Conservation (phyloP, 2,329 filamentous ascomycete genomes). For the Fusarium oligoseptatum region DNA sequence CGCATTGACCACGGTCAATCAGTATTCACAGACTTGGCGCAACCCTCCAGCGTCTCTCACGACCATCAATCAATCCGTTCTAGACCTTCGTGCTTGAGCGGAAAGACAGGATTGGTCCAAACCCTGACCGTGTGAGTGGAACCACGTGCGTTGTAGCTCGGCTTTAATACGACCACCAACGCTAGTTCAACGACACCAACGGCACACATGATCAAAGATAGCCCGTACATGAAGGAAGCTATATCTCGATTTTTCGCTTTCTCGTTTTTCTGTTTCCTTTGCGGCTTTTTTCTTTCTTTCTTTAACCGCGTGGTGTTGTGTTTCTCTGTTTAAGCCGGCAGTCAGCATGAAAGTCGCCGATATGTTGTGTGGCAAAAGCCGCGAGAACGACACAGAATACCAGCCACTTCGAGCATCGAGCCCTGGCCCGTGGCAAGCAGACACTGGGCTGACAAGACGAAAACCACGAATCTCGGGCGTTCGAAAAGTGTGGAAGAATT, state of each 20-base stretch:
- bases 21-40: neutral
- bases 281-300: neutral
- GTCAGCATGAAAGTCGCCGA: neutral
- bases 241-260: neutral
- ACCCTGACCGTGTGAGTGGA: neutral
- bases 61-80: neutral
- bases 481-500: neutral
- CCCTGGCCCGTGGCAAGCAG: neutral
- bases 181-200: neutral
- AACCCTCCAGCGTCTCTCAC: neutral
- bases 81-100: neutral
- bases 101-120: neutral
- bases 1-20: neutral
- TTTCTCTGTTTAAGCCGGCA: neutral
- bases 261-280: neutral
- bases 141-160: neutral
- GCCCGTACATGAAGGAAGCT: neutral
- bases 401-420: neutral
- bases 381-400: neutral
- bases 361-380: neutral
- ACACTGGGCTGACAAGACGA: accelerated
- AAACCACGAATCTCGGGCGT: neutral
- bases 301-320: neutral
- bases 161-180: slow-evolving; percentile 3
- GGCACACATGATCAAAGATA: neutral